phyloP scores from a whole-genome alignment of 495 filamentous ascomycete genomes.

The Clavariopsis aquatica region DNA sequence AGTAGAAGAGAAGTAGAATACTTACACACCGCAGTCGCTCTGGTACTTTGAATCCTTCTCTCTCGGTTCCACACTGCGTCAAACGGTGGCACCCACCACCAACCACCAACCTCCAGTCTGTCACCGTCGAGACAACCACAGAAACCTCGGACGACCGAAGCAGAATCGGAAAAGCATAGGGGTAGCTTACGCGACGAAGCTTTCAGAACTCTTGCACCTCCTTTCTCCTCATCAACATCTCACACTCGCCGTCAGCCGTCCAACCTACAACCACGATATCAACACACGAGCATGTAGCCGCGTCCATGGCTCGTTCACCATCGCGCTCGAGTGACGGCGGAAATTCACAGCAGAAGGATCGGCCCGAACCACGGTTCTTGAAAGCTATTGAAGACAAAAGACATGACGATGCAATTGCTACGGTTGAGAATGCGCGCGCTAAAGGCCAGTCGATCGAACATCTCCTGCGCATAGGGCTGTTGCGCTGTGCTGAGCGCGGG shows the following conservation, averaged over 20 bases:
- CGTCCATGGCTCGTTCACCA: slow-evolving; percentile 33
- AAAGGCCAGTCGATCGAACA: slow-evolving; percentile 52
- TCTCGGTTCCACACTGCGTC: no score
- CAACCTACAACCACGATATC: slow-evolving; percentile 1
- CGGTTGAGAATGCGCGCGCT: slow-evolving; percentile 48
- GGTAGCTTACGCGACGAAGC: not conserved
- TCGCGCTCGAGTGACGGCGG: slow-evolving; percentile 37
- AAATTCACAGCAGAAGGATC: slow-evolving; percentile 39
- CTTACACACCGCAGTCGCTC: no score
- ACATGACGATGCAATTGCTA: slow-evolving; percentile 42
- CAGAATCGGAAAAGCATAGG: not conserved
- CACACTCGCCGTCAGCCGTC: not conserved
- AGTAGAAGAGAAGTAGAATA: no score
- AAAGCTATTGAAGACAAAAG: slow-evolving; percentile 54
- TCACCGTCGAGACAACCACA: no score
- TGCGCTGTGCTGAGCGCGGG: slow-evolving; percentile 55
- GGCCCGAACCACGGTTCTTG: slow-evolving; percentile 57
- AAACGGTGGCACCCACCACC: no score
- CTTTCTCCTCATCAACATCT: not conserved
- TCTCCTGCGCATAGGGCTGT: slow-evolving; percentile 55
- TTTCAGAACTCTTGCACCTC: not conserved
- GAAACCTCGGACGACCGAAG: not conserved
- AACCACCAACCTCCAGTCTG: no score
- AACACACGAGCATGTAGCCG: slow-evolving; percentile 17
- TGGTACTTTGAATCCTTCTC: no score